Base-by-base conservation (phyloP, 2,329 filamentous ascomycete genomes). In the Alternaria ventricosa region DNA sequence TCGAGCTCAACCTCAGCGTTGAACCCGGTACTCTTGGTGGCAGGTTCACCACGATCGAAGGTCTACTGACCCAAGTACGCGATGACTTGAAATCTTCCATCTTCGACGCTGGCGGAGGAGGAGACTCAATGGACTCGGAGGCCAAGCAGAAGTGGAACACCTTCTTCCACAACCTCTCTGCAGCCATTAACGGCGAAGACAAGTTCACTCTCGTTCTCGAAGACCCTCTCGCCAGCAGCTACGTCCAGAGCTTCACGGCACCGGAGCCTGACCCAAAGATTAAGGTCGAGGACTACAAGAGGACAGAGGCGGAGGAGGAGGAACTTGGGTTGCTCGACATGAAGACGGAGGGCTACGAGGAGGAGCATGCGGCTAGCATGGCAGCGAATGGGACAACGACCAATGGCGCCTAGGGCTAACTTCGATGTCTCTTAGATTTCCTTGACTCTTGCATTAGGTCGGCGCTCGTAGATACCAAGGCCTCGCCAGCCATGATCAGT, bases 41-140 rank as follows among this genome's bases (percentile, higher is more conserved):
- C 18, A 90, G 96, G 61, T 99, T 99, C 84, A 99, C 96, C 20
- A 99, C 96, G 0, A 90, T 99, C 20, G 96, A 99, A 81, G 96
- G 96, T 65, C 88, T 98, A 20, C 85, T 98, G 58, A 96, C 93
- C 0, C 93, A 99, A 78, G 92, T 99, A 63, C 92, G 94, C 66
- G 90, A 96, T 77, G 95, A 99, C 79, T 86, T 99, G 23, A 91
- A 90, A 77, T 88, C 87, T 53, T 93, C 96, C 76, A 97, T 98
- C 67, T 99, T 97, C 80, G 89, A 96, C 72, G 83, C 87, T 15
- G 88, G 87, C 20, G 88, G 88, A 58, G 90, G 88, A n/a, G 93
- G 93, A 33, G 96, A 99, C 83, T 96, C 93, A 1, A 88, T 97
- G 80, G 81, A 83, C 4, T 59, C 81, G 0, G 82, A 86, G 3